Evolutionary conservation across 164 flowering plant species (phyloP), one percentile per base, ranked within the genome.

Genomic region (Liriodendron chinense): DNA sequence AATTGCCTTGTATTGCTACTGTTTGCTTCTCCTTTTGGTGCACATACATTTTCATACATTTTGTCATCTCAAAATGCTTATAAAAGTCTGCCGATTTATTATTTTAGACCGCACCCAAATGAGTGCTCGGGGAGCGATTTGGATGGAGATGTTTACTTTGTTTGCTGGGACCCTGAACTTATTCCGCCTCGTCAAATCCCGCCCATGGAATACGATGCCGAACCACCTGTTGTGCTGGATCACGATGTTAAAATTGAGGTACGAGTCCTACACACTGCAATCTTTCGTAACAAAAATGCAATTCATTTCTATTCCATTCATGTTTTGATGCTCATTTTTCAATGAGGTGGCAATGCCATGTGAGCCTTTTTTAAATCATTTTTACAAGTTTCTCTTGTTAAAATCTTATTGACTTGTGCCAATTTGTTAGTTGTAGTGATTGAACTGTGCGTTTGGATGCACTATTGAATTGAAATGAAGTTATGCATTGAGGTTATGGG

Each of bases 81-180:
- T 68, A 26, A 26, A 34, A 28, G 48, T 34, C 43, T 4, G 43
- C 13, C 48, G 2, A 26, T 16, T 68, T 18, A 4, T 13, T 9
- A 18, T 68, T 43, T 69, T 59, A 95, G 98, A 69, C 98, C 98
- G 53, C 98, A 95, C 77, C 93, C 98, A 50, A 90, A 95, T 83
- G 98, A 95, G 81, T 95, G 98, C 72, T 95, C 98, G 1, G 98
- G 98, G 28, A 93, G 98, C 82, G 98, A 94, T 86, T 82, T 93
- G 82, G 98, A 93, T 82, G 97, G 98, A 34, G 98, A 92, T 78
- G 78, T 91, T 63, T 94, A 91, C 80, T 94, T 94, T 78, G 95
- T 94, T 28, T 81, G 91, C 78, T 93, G 97, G 98, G 98, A 94
- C 57, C 76, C 70, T 57, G 90, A 86, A 47, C 81, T 94, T 65